phyloP scores from a whole-genome alignment of 345 rosid species.

The Angophora floribunda region DNA sequence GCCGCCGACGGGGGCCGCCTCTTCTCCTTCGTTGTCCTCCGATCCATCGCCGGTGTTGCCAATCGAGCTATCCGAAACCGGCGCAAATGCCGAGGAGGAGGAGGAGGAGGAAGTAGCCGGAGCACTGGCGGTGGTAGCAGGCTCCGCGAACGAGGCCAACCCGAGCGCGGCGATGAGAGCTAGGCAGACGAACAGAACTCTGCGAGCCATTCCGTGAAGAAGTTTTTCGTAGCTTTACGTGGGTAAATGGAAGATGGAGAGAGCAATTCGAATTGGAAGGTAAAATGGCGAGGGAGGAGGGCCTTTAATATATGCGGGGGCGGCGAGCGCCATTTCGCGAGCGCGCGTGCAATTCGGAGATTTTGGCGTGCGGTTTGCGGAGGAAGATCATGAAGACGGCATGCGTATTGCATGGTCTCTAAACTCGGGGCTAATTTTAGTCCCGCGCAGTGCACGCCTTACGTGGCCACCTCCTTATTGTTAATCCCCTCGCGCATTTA shows the following conservation, averaged over 20 bases:
- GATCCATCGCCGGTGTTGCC: neutral
- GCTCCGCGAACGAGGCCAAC: neutral
- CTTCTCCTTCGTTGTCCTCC: neutral
- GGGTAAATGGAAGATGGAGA: neutral
- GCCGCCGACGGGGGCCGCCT: neutral
- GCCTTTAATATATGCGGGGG: neutral
- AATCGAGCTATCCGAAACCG: neutral
- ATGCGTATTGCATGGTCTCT: neutral
- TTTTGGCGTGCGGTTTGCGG: neutral
- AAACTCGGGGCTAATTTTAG: neutral
- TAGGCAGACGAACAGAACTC: neutral
- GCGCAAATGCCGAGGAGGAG: neutral
- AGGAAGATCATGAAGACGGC: neutral
- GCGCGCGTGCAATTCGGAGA: neutral
- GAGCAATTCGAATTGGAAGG: neutral
- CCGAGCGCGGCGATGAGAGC: neutral
- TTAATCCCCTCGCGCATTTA: no score
- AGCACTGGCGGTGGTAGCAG: neutral
- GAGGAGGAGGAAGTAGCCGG: neutral
- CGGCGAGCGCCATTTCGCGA: neutral
- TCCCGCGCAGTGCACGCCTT: neutral
- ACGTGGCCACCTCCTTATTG: neutral
- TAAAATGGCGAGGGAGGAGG: neutral
- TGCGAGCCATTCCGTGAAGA: neutral
- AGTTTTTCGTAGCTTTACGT: neutral